A percentile compares a stretch with the other conserved stretches of the same genome.
These are phyloP conservation scores for Rubia tinctorum DNA, from an alignment of 305 asterid genomes.

Conservation along the genomic window DNA sequence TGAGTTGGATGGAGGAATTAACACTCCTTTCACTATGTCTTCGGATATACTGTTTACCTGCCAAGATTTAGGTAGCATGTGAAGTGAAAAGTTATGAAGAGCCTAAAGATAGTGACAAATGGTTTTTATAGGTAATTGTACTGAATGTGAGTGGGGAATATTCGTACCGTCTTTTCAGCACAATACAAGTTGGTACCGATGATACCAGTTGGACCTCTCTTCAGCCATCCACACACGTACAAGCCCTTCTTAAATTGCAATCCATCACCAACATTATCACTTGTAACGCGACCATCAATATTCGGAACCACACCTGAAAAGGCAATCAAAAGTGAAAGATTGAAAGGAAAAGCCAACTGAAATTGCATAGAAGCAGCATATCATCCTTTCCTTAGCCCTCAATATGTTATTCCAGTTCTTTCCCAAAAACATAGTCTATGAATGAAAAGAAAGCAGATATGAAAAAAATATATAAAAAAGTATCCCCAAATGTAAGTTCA, in stretches of 20 bases:
- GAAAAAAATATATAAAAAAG: not conserved
- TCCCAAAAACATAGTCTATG: not conserved
- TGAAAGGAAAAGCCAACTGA: not conserved
- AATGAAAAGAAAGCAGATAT: not conserved
- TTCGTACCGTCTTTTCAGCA: constrained; percentile 73
- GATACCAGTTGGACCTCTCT: constrained; percentile 91
- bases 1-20: constrained; percentile 29
- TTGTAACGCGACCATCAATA: constrained; percentile 61
- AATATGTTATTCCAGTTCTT: no score
- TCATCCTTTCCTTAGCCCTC: not conserved
- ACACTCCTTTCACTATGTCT: constrained; percentile 49
- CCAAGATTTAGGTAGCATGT: constrained; percentile 16
- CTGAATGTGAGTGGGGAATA: not conserved
- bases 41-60: constrained; percentile 72
- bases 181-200: constrained; percentile 80
- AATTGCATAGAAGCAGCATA: not conserved
- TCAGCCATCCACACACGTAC: constrained; percentile 94
- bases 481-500: not conserved
- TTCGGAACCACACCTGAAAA: constrained; percentile 74
- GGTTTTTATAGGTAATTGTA: not conserved
- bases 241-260: constrained; percentile 51
- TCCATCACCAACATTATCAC: constrained; percentile 31
- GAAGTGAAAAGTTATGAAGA: constrained; percentile 2
- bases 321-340: constrained; percentile 13
- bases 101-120: not conserved